Conservation (phyloP, 2,329 filamentous ascomycete species). For the Sphaceloma murrayae region DNA sequence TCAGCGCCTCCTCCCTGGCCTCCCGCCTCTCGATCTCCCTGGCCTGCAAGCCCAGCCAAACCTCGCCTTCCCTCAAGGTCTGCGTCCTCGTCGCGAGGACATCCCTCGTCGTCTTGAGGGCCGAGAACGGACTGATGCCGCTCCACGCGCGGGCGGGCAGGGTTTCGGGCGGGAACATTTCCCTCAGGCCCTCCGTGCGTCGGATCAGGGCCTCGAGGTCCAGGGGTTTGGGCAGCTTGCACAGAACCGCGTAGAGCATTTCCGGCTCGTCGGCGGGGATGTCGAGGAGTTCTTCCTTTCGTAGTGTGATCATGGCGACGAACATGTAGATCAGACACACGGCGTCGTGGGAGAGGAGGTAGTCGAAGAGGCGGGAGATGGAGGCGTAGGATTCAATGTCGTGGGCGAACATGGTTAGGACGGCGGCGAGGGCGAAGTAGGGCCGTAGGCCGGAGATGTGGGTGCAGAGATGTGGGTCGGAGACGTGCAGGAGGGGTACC, state of each 20-base stretch:
- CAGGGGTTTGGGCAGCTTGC: conserved; percentile 72
- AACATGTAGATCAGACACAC: conserved; percentile 86
- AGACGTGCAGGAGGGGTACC: conserved; percentile 64
- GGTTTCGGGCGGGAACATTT: conserved; percentile 58
- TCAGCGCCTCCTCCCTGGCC: conserved; percentile 41
- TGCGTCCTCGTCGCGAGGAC: conserved; percentile 43
- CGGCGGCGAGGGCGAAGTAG: conserved; percentile 88
- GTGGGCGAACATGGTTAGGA: conserved; percentile 91
- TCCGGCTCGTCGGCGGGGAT: conserved; percentile 77
- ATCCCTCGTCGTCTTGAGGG: conserved; percentile 70
- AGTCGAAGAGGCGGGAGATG: conserved; percentile 87
- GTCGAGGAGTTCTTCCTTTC: conserved; percentile 74
- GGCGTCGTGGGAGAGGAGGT: conserved; percentile 77
- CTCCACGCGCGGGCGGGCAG: conserved; percentile 58
- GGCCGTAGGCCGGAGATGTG: conserved; percentile 56
- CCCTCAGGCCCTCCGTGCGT: conserved; percentile 54
- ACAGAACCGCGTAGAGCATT: conserved; percentile 81
- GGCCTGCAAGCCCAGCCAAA: conserved; percentile 61
- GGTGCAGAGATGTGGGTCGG: conserved; percentile 59
- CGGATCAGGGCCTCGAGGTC: conserved; percentile 69
- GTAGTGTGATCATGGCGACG: conserved; percentile 68
- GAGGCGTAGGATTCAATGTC: conserved; percentile 84
- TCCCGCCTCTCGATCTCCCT: conserved; percentile 61
- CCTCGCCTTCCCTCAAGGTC: conserved; percentile 55
- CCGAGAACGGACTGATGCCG: conserved; percentile 63